phyloP scores from a whole-genome alignment of 306 rosid species.

The Trifolium fragiferum region DNA sequence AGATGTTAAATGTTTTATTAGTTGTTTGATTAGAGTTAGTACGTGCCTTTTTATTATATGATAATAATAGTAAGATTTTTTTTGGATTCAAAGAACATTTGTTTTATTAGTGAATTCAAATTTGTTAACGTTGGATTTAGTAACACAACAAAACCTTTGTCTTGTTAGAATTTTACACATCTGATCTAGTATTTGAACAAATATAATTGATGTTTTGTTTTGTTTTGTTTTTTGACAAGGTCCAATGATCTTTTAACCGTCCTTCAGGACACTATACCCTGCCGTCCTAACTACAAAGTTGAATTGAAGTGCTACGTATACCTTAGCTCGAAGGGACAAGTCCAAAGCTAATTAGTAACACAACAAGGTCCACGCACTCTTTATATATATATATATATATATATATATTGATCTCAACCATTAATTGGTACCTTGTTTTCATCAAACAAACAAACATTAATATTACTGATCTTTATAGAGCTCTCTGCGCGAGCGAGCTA shows the following conservation, averaged over 20 bases:
- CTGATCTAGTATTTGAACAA: neutral
- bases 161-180: neutral
- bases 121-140: neutral
- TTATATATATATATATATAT: neutral
- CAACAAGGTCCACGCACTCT: neutral
- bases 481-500: no score
- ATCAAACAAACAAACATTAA: neutral
- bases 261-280: neutral
- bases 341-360: neutral
- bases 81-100: neutral
- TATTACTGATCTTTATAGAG: neutral
- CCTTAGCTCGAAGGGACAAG: slow-evolving; percentile 7
- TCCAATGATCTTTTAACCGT: slow-evolving; percentile 26
- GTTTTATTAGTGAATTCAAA: neutral
- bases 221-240: neutral
- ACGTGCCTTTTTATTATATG: neutral
- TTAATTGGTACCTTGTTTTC: slow-evolving; percentile 25
- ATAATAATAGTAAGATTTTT: slow-evolving; percentile 1
- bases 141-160: neutral
- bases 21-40: slow-evolving; percentile 1
- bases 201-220: neutral
- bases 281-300: slow-evolving; percentile 23
- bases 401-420: neutral
- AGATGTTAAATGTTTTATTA: neutral
- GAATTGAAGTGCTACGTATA: neutral